phyloP scores from a whole-genome alignment of 192 early-diverging fungal species.

The Jimgerdemannia flammicorona region DNA sequence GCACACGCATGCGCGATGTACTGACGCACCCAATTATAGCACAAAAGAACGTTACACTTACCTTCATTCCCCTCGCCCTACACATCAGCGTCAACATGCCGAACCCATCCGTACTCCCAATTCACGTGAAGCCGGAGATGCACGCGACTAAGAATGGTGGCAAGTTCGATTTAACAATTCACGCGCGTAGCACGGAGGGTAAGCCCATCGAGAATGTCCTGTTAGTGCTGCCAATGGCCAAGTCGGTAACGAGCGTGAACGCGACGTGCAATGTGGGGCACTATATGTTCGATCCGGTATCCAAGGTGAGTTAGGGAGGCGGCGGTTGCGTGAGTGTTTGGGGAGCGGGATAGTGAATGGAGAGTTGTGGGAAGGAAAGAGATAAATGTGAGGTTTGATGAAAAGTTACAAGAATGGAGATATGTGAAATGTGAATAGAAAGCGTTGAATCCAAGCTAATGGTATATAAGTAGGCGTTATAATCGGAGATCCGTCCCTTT shows the following conservation, averaged over 20 bases:
- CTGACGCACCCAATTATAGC: not conserved
- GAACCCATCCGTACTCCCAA: slow-evolving; percentile 49
- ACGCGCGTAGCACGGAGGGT: slow-evolving; percentile 55
- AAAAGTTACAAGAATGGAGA: not conserved
- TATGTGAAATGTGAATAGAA: not conserved
- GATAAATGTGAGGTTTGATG: not conserved
- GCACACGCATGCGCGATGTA: too few relatives aligned
- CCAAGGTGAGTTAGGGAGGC: slow-evolving; percentile 34
- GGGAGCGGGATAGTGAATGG: not conserved
- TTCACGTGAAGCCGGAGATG: slow-evolving; percentile 62
- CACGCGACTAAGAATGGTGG: slow-evolving; percentile 52
- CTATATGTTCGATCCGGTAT: slow-evolving; percentile 68
- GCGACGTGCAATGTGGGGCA: slow-evolving; percentile 62
- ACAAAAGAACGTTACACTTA: not conserved
- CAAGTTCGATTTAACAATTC: slow-evolving; percentile 68
- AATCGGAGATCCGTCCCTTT: too few relatives aligned
- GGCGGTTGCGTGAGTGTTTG: too few relatives aligned
- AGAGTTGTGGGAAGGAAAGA: not conserved
- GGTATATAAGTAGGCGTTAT: too few relatives aligned
- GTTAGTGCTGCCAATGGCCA: slow-evolving; percentile 53
- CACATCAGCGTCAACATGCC: slow-evolving; percentile 51
- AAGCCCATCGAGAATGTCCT: slow-evolving; percentile 66
- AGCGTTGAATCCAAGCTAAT: too few relatives aligned
- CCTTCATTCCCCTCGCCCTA: not conserved
- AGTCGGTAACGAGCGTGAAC: slow-evolving; percentile 52